Conservation (phyloP, 805 yeast genomes). For the Ogataea pilisensis region DNA sequence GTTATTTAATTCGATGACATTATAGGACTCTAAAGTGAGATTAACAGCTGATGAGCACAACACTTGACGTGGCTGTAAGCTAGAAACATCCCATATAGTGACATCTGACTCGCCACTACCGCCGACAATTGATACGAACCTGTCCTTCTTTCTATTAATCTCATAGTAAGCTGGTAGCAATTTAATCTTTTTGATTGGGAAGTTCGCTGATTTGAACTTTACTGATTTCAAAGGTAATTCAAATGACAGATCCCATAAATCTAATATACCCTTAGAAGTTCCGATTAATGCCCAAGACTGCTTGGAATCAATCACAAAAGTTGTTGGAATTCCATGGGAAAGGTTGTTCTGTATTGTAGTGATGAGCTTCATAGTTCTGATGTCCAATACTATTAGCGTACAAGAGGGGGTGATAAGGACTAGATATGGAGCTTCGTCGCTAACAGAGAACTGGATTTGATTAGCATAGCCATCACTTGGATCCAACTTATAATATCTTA, state of each 20-base stretch:
- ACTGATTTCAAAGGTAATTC: conserved; percentile 55
- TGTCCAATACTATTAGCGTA: conserved; percentile 49
- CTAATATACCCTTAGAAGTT: conserved; percentile 67
- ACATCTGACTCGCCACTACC: conserved; percentile 59
- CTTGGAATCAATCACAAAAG: conserved; percentile 52
- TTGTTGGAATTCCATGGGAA: conserved; percentile 60
- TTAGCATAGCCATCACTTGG: conserved; percentile 37
- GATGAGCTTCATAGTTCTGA: conserved; percentile 47
- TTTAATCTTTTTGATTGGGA: conserved; percentile 46
- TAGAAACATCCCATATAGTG: conserved; percentile 73
- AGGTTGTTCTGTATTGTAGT: conserved; percentile 49
- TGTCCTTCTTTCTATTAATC: conserved; percentile 32
- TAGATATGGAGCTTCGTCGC: conserved; percentile 39
- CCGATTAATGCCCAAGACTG: conserved; percentile 69
- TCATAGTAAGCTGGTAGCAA: conserved; percentile 39
- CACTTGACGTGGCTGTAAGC: conserved; percentile 45
- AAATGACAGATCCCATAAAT: conserved; percentile 80
- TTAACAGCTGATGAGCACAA: conserved; percentile 22
- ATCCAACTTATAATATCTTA: conserved; percentile 40
- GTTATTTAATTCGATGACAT: conserved; percentile 20
- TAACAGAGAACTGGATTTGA: conserved; percentile 38
- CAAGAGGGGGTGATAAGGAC: conserved; percentile 51
- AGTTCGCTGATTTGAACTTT: conserved; percentile 41
- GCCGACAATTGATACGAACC: conserved; percentile 57
- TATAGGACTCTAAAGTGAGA: conserved; percentile 24